phyloP scores from a whole-genome alignment of 2,329 filamentous ascomycete genomes.

The Talaromyces sp. region DNA sequence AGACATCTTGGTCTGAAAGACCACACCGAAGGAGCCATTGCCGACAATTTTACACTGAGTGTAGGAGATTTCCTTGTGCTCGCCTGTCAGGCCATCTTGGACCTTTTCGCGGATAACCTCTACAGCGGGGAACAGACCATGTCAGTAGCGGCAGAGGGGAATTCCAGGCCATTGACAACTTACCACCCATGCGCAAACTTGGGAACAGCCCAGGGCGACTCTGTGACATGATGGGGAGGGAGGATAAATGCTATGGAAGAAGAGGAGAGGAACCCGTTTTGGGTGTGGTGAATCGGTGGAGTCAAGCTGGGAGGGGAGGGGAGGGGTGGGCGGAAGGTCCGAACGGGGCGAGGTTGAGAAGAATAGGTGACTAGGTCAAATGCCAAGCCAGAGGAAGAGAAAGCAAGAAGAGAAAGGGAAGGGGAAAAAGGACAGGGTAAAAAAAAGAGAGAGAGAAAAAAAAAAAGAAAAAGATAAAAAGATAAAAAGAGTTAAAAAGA shows the following conservation, averaged over 20 bases:
- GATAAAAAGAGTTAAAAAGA: neutral
- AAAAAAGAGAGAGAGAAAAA: slow-evolving; percentile 11
- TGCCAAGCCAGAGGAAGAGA: slow-evolving; percentile 35
- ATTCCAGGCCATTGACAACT: slow-evolving; percentile 45
- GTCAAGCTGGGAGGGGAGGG: slow-evolving; percentile 29
- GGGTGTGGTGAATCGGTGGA: slow-evolving; percentile 46
- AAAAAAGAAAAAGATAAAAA: neutral
- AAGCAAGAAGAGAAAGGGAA: slow-evolving; percentile 11
- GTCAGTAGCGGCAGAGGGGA: slow-evolving; percentile 7
- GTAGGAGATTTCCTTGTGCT: slow-evolving; percentile 95
- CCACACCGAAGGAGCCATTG: slow-evolving; percentile 97
- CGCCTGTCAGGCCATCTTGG: slow-evolving; percentile 94
- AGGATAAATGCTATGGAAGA: slow-evolving; percentile 42
- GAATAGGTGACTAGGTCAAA: slow-evolving; percentile 34
- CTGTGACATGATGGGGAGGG: slow-evolving; percentile 71
- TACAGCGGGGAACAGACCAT: slow-evolving; percentile 42
- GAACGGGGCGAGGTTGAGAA: slow-evolving; percentile 37
- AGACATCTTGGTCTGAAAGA: slow-evolving; percentile 98
- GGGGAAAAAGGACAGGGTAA: slow-evolving; percentile 3
- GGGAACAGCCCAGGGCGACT: slow-evolving; percentile 88
- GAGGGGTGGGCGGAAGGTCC: slow-evolving; percentile 39
- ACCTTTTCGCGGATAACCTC: slow-evolving; percentile 99
- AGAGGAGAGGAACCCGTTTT: slow-evolving; percentile 58
- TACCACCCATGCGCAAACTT: slow-evolving; percentile 95
- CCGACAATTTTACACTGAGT: slow-evolving; percentile 99